Evolutionary conservation across 768 basidiomycete genomes (phyloP).

Genomic region (Fomitopsis serialis): DNA sequence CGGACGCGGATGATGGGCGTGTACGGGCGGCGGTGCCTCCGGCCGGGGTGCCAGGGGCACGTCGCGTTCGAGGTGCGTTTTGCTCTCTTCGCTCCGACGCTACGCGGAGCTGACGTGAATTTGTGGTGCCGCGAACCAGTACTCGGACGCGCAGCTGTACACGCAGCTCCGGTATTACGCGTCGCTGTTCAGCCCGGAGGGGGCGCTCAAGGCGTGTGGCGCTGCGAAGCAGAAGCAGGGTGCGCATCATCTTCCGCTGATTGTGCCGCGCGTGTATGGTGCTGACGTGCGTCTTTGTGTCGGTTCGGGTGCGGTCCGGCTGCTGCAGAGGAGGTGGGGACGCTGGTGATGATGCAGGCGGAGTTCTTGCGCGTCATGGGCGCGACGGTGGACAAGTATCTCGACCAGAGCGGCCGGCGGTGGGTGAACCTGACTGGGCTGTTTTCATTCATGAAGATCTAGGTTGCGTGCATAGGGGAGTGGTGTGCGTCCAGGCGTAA

Average conservation of each 20-base stretch:
- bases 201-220: slow-evolving; percentile 46
- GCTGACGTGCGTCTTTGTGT: neutral
- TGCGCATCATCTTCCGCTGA: neutral
- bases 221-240: slow-evolving; percentile 43
- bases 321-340: slow-evolving; percentile 47
- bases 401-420: slow-evolving; percentile 82
- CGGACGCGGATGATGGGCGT: slow-evolving; percentile 94
- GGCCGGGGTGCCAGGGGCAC: slow-evolving; percentile 58
- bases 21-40: slow-evolving; percentile 79
- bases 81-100: neutral
- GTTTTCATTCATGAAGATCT: slow-evolving; percentile 79
- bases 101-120: too few relatives aligned
- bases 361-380: slow-evolving; percentile 47
- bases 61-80: slow-evolving; percentile 72
- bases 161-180: slow-evolving; percentile 84
- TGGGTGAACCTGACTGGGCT: slow-evolving; percentile 81
- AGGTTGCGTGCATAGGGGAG: neutral
- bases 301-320: too few relatives aligned
- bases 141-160: slow-evolving; percentile 79
- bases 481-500: neutral
- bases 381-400: slow-evolving; percentile 65
- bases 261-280: neutral
- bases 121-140: too few relatives aligned
- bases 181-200: slow-evolving; percentile 71
- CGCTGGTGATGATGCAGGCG: slow-evolving; percentile 45